These are phyloP conservation scores for Dioscorea dumetorum DNA, from an alignment of 106 monocot genomes.

Conservation along the genomic window DNA sequence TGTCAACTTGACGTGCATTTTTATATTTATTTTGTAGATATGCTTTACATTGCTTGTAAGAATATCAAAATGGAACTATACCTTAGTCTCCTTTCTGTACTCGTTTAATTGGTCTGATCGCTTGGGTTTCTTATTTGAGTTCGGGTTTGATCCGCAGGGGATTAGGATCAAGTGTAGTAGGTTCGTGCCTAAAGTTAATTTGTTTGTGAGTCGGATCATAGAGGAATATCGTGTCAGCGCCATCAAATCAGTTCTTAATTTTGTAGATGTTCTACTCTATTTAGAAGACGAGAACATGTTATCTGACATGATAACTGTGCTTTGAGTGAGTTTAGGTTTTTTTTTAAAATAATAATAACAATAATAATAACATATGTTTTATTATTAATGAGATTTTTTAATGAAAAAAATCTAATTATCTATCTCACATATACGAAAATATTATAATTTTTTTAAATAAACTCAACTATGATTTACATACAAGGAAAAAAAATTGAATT, in stretches of 20 bases:
- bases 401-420: not conserved
- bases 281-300: conserved; percentile 35
- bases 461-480: too few species aligned
- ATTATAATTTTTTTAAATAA: too few species aligned
- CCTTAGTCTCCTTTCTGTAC: too few species aligned
- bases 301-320: conserved; percentile 57
- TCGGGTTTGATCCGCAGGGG: conserved; percentile 34
- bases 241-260: conserved; percentile 7
- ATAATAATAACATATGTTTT: not conserved
- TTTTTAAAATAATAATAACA: too few species aligned
- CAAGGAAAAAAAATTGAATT: too few species aligned
- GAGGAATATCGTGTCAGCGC: conserved; percentile 23
- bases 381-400: not conserved
- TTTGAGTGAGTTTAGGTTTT: conserved; percentile 45
- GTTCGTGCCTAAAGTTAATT: conserved; percentile 48
- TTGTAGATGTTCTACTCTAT: conserved; percentile 57
- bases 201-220: conserved; percentile 45
- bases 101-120: conserved; percentile 57
- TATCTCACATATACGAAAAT: too few species aligned
- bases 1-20: too few species aligned
- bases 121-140: conserved; percentile 15
- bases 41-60: too few species aligned
- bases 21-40: too few species aligned
- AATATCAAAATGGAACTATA: too few species aligned
- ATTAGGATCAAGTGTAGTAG: conserved; percentile 26